Conservation (phyloP, 495 filamentous ascomycete species). For the Tuber brumale region DNA sequence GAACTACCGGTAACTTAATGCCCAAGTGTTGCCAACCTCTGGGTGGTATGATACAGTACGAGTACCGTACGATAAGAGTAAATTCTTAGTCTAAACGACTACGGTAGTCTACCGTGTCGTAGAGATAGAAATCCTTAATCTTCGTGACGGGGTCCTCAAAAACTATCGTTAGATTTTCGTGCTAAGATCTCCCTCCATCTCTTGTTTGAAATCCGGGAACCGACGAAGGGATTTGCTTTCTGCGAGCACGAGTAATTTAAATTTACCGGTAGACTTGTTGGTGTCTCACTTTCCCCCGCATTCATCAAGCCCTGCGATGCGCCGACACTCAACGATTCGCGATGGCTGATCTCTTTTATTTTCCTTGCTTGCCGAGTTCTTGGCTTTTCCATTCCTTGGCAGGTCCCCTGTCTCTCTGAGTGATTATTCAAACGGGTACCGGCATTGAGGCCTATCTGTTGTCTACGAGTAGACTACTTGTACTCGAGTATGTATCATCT, state of each 20-base stretch:
- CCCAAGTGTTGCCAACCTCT: no score
- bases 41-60: no score
- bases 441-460: neutral
- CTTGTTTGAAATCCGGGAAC: neutral
- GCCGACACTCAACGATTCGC: constrained; percentile 19
- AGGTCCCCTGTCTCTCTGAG: neutral
- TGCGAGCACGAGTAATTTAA: no score
- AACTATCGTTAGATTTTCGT: neutral
- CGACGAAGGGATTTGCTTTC: neutral
- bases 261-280: no score
- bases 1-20: no score
- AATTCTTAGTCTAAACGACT: no score
- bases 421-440: neutral
- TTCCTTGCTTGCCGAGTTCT: neutral
- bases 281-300: constrained; percentile 18
- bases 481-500: no score
- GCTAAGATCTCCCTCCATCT: neutral
- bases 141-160: no score
- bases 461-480: no score
- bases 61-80: no score
- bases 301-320: constrained; percentile 19
- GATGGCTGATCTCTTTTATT: constrained; percentile 11
- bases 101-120: no score
- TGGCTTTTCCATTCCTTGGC: neutral
- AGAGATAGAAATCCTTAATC: no score